These are phyloP conservation scores for Lablab purpureus DNA, from an alignment of 306 rosid genomes.

Conservation along the genomic window DNA sequence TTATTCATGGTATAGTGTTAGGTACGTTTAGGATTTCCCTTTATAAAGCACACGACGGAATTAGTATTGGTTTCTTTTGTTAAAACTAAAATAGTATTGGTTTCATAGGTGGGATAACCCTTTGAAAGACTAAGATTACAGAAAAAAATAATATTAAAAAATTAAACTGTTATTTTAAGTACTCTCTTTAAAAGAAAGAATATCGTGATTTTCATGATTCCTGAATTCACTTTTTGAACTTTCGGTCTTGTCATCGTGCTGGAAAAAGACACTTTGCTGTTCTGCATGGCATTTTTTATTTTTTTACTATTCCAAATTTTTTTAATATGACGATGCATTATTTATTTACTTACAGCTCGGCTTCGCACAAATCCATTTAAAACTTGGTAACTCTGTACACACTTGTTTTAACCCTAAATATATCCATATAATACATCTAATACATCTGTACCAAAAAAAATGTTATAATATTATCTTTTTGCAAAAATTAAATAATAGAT, in stretches of 20 bases:
- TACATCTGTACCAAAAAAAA: not conserved
- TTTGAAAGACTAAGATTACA: not conserved
- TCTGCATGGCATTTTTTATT: conserved; percentile 17
- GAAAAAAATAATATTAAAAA: conserved; percentile 4
- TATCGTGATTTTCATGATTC: conserved; percentile 30
- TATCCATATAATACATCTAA: not conserved
- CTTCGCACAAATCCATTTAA: not conserved
- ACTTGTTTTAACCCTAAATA: not conserved
- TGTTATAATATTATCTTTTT: not conserved
- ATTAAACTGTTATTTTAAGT: conserved; percentile 6
- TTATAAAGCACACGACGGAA: conserved; percentile 20
- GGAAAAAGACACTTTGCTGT: not conserved
- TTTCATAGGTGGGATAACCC: conserved; percentile 33
- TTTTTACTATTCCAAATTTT: not conserved
- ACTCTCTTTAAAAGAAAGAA: not conserved
- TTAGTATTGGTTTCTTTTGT: conserved; percentile 37
- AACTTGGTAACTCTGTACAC: not conserved
- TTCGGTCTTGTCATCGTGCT: not conserved
- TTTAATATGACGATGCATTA: not conserved
- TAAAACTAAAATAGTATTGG: conserved; percentile 12
- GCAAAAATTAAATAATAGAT: not conserved
- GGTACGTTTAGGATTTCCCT: conserved; percentile 34
- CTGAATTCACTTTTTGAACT: conserved; percentile 28
- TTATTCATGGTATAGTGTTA: conserved; percentile 21
- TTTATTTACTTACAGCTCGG: not conserved